Percentiles rank a stretch among this genome's conserved stretches.
Conservation (phyloP, 257 asterid species). For the Capsicum rhomboideum region DNA sequence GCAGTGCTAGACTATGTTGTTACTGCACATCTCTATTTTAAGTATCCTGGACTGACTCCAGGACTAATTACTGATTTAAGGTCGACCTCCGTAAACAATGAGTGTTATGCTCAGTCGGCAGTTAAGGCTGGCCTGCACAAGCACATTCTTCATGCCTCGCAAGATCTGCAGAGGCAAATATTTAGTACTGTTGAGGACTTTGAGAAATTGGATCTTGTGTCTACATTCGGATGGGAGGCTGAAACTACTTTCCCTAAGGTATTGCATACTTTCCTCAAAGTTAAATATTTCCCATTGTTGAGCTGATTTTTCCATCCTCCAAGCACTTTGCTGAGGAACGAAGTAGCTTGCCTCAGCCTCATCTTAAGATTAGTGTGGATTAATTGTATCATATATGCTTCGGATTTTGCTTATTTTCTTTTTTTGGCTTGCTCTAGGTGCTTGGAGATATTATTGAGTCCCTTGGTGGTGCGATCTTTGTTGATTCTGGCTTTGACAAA, state of each 20-base stretch:
- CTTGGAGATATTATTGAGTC: constrained; percentile 89
- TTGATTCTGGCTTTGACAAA: constrained; percentile 61
- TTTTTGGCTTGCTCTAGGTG: constrained; percentile 32
- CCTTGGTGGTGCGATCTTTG: constrained; percentile 62
- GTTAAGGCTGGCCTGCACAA: constrained; percentile 51
- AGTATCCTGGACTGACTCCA: constrained; percentile 54
- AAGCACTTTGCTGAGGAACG: too few species aligned
- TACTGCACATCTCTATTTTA: constrained; percentile 43
- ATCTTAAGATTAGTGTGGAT: not conserved
- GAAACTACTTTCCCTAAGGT: constrained; percentile 71
- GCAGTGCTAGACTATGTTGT: constrained; percentile 69
- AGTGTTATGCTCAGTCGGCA: constrained; percentile 62
- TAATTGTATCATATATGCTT: not conserved
- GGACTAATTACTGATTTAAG: constrained; percentile 76
- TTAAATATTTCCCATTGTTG: not conserved
- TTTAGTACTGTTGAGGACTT: constrained; percentile 12
- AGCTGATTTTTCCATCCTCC: too few species aligned
- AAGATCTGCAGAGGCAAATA: constrained; percentile 54
- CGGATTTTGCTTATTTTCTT: not conserved
- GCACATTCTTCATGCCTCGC: constrained; percentile 61
- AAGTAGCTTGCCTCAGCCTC: too few species aligned
- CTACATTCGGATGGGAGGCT: constrained; percentile 73
- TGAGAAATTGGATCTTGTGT: constrained; percentile 5
- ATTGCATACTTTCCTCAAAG: not conserved
- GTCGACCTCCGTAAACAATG: constrained; percentile 83